These are phyloP conservation scores for Melaleuca quinquenervia DNA, from an alignment of 345 rosid genomes.

Conservation along the genomic window DNA sequence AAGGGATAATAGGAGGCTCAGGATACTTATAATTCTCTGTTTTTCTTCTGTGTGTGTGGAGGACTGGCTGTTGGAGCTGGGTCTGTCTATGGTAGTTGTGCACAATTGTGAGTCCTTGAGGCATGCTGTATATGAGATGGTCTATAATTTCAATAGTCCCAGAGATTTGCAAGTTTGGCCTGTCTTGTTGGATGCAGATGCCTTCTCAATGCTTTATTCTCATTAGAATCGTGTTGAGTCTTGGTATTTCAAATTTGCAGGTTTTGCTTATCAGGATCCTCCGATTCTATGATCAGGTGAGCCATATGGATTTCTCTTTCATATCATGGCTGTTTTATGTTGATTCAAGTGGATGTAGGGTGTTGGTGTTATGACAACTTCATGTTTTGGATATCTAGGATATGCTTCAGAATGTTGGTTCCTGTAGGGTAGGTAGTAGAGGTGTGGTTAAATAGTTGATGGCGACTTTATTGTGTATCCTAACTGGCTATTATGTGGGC, in stretches of 20 bases:
- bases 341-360: background rate
- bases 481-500: background rate
- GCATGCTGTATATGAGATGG: background rate
- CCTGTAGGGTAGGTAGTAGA: background rate
- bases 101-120: background rate
- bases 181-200: background rate
- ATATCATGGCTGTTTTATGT: background rate
- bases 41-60: background rate
- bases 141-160: background rate
- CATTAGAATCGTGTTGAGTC: background rate
- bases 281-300: slow-evolving; percentile 99
- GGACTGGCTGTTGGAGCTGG: background rate
- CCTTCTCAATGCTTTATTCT: background rate
- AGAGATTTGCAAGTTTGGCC: background rate
- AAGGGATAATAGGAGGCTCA: background rate
- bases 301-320: background rate
- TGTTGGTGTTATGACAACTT: background rate
- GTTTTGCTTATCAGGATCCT: slow-evolving; percentile 96
- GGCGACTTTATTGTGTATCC: background rate
- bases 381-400: background rate
- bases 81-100: background rate
- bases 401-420: background rate
- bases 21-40: background rate
- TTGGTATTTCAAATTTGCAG: slow-evolving; percentile 30
- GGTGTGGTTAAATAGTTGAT: background rate